Conservation (phyloP, 208 protist species). For the Wallacemonas sp. region DNA sequence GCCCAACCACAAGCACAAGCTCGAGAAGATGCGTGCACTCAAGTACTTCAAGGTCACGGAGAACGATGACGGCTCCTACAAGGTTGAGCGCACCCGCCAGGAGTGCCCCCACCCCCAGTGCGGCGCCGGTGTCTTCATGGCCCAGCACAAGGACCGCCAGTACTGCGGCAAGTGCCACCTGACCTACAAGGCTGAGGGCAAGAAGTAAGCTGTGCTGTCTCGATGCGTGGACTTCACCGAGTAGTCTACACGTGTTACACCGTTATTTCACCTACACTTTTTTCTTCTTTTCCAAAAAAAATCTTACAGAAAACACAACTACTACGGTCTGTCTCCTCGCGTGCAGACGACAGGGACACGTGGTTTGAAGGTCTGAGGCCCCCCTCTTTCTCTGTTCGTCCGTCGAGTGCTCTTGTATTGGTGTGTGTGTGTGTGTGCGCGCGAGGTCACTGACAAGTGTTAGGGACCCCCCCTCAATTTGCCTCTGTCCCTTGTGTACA, state of each 20-base stretch:
- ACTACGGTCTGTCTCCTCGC: too few species aligned
- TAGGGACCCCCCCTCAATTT: too few species aligned
- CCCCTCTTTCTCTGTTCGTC: too few species aligned
- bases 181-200: slow-evolving; percentile 59
- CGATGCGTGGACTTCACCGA: too few species aligned
- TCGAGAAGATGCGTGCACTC: slow-evolving; percentile 98
- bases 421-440: too few species aligned
- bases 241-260: too few species aligned
- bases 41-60: slow-evolving; percentile 99
- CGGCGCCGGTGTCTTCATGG: slow-evolving; percentile 99
- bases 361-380: too few species aligned
- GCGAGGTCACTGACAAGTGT: too few species aligned
- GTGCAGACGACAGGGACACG: too few species aligned
- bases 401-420: too few species aligned
- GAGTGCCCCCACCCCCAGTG: slow-evolving; percentile 96
- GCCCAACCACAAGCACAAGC: slow-evolving; percentile 98
- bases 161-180: slow-evolving; percentile 98
- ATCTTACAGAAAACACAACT: too few species aligned
- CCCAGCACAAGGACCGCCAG: slow-evolving; percentile 95
- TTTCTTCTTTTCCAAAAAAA: slow-evolving; percentile 4
- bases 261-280: background rate
- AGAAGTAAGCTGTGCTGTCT: slow-evolving; percentile 17
- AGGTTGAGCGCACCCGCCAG: slow-evolving; percentile 94
- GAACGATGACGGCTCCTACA: slow-evolving; percentile 95
- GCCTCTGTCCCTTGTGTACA: too few species aligned